Base-by-base conservation (phyloP, 805 yeast species). In the Kuraishia hungarica region DNA sequence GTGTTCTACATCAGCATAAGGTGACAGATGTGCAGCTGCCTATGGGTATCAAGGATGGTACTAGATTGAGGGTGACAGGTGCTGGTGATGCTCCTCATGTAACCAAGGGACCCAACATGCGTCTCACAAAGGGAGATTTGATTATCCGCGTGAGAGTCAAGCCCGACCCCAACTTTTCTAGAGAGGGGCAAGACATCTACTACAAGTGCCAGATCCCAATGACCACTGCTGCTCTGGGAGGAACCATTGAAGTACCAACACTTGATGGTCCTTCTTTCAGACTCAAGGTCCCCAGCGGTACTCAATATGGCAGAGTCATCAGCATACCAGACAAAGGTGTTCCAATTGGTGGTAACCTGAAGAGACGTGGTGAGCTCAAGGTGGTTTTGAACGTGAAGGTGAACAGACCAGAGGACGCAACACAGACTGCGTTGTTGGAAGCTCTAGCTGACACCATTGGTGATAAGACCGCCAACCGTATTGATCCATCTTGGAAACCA, bases 191-290 rank as follows among this genome's bases (percentile, higher is more conserved):
- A 60, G 86, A 89, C 63, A 77, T 94, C 56, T 68, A 87, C 56
- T 80, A 82, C 64, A 75, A 77, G 26, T 82, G 84, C 51, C 82
- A 83, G 50, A 83, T 94, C 53, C 87, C 94, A 51, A 87, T 90
- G 83, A 94, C 99, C 1, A 94, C 99, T 0, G 99, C 99, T 1
- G 91, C 97, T 0, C 75, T 94, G 50, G 99, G 99, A 58, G 99
- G 99, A 46, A 83, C 82, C 50, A 79, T 94, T 22, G 82, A 86
- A 52, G 81, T 94, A n/a, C 98, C 98, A 39, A 93, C 99, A 0
- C 80, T 94, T 26, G 72, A 70, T 48, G 97, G 96, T 3, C 80
- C 80, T 48, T 78, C 78, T 39, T 74, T 96, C 53, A 87, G 90
- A 68, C 71, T 94, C 55, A 89, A 83, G 69, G 85, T 94, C 13